Evolutionary conservation across 2,329 filamentous ascomycete species (phyloP).

Genomic region (Escovopsis sp.): DNA sequence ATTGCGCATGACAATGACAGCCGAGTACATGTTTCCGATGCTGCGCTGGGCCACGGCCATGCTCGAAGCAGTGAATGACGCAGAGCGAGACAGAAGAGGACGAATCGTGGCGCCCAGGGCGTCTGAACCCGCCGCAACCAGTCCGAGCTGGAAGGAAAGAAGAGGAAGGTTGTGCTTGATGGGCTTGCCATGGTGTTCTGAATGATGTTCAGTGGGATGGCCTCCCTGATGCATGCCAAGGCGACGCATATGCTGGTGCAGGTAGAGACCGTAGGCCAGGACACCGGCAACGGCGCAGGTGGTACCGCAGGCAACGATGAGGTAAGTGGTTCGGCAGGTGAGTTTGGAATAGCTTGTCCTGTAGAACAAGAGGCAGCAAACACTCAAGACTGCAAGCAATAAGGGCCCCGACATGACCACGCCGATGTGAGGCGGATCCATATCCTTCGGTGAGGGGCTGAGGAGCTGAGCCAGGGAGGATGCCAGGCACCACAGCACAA

Average conservation of each 20-base stretch:
- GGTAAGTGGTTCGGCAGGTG: slow-evolving; percentile 17
- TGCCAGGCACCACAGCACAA: slow-evolving; percentile 32
- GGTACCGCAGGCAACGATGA: slow-evolving; percentile 22
- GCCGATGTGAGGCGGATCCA: slow-evolving; percentile 26
- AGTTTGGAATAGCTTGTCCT: slow-evolving; percentile 18
- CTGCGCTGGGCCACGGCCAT: slow-evolving; percentile 30
- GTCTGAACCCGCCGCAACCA: slow-evolving; percentile 29
- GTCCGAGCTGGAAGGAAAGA: slow-evolving; percentile 30
- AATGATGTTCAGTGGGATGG: no score
- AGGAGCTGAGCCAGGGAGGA: slow-evolving; percentile 33
- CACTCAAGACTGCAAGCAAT: slow-evolving; percentile 22
- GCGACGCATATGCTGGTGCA: slow-evolving; percentile 9
- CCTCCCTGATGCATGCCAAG: no score
- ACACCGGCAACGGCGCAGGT: slow-evolving; percentile 26
- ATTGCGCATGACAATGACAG: slow-evolving; percentile 25
- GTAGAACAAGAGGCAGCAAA: slow-evolving; percentile 19
- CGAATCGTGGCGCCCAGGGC: slow-evolving; percentile 25
- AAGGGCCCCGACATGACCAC: slow-evolving; percentile 30
- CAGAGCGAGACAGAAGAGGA: slow-evolving; percentile 31
- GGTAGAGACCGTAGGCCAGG: slow-evolving; percentile 29
- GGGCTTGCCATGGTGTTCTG: no score
- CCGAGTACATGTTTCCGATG: slow-evolving; percentile 33
- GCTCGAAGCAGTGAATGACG: slow-evolving; percentile 33
- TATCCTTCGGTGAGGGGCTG: slow-evolving; percentile 26
- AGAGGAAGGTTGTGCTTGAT: slow-evolving; percentile 21